Base-by-base conservation (phyloP, 1,284 basidiomycete species). In the Ceratobasidium sp. region DNA sequence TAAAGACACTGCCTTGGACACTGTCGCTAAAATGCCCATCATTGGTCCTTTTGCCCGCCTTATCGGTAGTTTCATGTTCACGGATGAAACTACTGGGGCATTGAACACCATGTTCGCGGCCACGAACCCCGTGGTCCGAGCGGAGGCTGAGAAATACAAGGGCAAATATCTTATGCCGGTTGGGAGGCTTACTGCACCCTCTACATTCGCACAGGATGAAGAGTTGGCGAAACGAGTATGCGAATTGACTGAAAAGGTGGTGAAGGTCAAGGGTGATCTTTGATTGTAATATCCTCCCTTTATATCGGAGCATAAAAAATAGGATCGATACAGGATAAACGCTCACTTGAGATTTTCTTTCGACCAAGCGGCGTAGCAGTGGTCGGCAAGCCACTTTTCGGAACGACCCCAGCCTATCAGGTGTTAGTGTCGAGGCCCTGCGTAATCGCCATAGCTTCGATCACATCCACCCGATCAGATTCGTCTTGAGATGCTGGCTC, bases 31-130 rank as follows among this genome's bases (percentile, higher is more conserved):
- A 2, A 45, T 61, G 3, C 59, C 59, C n/a, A 30, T 45, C 41
- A 30, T 61, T n/a, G 59, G 59, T 8, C 43, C 43, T 18, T 8
- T 45, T 30, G 41, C 26, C 21, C n/a, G 59, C 41, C 3, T 45
- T 2, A 45, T 61, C 14, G 59, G 28, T 8, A 16, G 14, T 1
- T 32, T 26, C 39, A 46, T 30, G 23, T 61, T 77, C 36, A 77
- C 76, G 69, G 62, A 74, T 14, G 67, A 76, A 0, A 62, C 76
- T n/a, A 76, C 78, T 1, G 80, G 80, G 23, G 79, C 79, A 4
- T 73, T 77, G 50, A 80, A 78, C 1, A 77, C 77, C 71, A 74
- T 79, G 2, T n/a, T n/a, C n/a, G n/a, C n/a, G n/a, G n/a, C n/a
- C n/a, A n/a, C n/a, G n/a, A n/a, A n/a, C n/a, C n/a, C 75, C 32